These are phyloP conservation scores for Neurospora tetrasperma DNA, from an alignment of 495 filamentous ascomycete genomes.

Conservation along the genomic window DNA sequence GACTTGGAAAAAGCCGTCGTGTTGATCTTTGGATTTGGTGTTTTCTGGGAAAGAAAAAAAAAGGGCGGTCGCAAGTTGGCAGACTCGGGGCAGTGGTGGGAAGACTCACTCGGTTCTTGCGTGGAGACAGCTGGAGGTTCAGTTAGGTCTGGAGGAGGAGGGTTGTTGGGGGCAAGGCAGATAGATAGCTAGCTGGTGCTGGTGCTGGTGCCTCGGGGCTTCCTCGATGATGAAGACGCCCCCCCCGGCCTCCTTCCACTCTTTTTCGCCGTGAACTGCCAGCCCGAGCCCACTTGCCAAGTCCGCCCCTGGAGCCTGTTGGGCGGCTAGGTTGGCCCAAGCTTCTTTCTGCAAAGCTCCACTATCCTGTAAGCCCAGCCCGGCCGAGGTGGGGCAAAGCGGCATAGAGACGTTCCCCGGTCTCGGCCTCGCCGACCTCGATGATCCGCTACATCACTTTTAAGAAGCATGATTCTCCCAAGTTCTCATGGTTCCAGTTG, in stretches of 20 bases:
- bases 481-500: too few relatives aligned
- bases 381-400: not conserved
- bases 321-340: conserved; percentile 20
- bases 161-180: conserved; percentile 12
- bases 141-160: conserved; percentile 13
- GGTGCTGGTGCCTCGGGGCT: not conserved
- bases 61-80: conserved; percentile 2
- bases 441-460: too few relatives aligned
- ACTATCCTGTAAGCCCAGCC: not conserved
- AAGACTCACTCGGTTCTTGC: conserved; percentile 13
- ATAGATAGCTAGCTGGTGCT: not conserved
- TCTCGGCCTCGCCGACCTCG: too few relatives aligned
- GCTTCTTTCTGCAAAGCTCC: conserved; percentile 6
- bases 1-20: not conserved
- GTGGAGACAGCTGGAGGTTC: conserved; percentile 1
- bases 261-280: not conserved
- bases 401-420: not conserved
- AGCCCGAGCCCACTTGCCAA: not conserved
- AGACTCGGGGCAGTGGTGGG: not conserved
- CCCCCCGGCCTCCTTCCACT: conserved; percentile 5
- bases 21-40: conserved; percentile 1
- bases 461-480: too few relatives aligned
- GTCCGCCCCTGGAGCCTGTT: conserved; percentile 1
- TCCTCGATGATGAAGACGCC: conserved; percentile 16
- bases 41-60: conserved; percentile 6